Conservation (phyloP, 345 rosid genomes). For the Brassica cretica region DNA sequence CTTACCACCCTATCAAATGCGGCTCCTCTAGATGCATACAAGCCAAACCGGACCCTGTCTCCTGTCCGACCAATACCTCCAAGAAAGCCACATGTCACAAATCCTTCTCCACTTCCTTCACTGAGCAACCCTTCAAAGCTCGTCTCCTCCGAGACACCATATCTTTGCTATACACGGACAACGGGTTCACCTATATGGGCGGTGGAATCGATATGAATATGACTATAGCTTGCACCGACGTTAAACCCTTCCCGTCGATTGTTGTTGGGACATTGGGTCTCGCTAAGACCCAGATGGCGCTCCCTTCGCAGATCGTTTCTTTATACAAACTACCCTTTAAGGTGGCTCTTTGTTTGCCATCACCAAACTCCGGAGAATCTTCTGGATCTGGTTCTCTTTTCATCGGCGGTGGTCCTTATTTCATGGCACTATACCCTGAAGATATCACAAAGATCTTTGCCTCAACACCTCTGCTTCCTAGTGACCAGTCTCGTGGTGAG, state of each 20-base stretch:
- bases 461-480: conserved; percentile 1
- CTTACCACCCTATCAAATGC: conserved; percentile 21
- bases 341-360: conserved; percentile 3
- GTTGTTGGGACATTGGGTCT: conserved; percentile 9
- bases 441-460: not conserved
- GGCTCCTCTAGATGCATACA: conserved; percentile 14
- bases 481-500: conserved; percentile 4
- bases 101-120: conserved; percentile 13
- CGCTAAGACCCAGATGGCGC: not conserved
- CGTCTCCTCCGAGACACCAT: conserved; percentile 13
- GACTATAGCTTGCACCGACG: conserved; percentile 17
- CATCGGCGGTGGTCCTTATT: conserved; percentile 4
- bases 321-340: not conserved
- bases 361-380: not conserved
- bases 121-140: not conserved
- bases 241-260: not conserved
- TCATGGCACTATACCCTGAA: conserved; percentile 4
- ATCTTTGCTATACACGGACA: not conserved
- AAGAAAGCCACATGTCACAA: conserved; percentile 13
- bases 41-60: not conserved
- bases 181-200: not conserved
- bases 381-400: not conserved
- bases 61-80: conserved; percentile 4
- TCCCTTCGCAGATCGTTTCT: conserved; percentile 4
- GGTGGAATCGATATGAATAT: not conserved